Base-by-base conservation (phyloP, 371 early-diverging fungal genomes). In the Actinomortierella ambigua region DNA sequence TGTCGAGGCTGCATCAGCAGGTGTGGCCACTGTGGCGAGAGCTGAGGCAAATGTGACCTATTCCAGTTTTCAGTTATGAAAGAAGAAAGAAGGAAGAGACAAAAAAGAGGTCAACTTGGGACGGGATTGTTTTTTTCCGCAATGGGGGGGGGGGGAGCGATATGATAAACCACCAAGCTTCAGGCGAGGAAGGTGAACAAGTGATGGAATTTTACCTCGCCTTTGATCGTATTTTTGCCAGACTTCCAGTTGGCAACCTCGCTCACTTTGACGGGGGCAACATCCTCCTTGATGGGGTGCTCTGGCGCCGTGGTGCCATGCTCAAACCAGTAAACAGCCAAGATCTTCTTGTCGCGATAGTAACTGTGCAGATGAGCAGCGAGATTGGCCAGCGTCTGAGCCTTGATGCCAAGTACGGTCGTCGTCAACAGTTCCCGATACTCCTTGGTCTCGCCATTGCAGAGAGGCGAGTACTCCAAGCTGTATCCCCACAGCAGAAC, bases 401-500 rank as follows among this genome's bases (percentile, higher is more conserved):
- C 83, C 49, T 86, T 83, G 26, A 91, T 79, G 43, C 73, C 70
- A 50, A 66, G 62, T 52, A 88, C 69, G 50, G 88, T 71, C 40
- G 82, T 81, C 1, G 81, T 75, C 46, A 93, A 68, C 42, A 93
- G 86, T 11, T 80, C 75, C 61, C 79, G 88, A 69, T 93, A 93
- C 80, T 94, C 93, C 27, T 63, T 57, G 1, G 90, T 86, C 70
- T 94, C 93, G 17, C 94, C 93, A 63, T 90, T 90, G 69, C 93
- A 90, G 14, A 92, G 66, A 1, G 94, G 94, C 40, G 91, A 81
- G 26, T 80, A 86, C 65, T 93, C 93, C 23, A 86, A 82, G 57
- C 89, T 70, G 15, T 85, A 80, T 9, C 93, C 92, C 1, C 86
- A 85, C 1, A 87, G 82, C 2, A 93, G 75, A 22, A 84, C 82